These are phyloP conservation scores for Isatis tinctoria DNA, from an alignment of 345 rosid genomes.

Conservation along the genomic window DNA sequence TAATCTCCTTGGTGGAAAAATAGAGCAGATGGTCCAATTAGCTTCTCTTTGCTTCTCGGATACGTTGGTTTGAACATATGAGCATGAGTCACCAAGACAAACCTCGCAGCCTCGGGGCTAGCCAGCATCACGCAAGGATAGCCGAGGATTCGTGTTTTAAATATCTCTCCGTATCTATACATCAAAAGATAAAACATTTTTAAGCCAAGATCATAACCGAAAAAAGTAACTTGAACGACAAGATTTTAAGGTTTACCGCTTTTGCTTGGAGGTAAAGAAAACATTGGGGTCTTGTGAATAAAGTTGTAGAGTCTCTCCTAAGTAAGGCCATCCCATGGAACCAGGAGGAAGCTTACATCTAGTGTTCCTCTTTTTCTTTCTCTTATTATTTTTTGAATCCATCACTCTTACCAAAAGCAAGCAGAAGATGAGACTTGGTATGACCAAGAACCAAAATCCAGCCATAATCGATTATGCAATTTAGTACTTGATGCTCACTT, in stretches of 20 bases:
- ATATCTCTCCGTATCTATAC: slow-evolving; percentile 73
- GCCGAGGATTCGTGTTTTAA: slow-evolving; percentile 72
- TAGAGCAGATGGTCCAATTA: slow-evolving; percentile 74
- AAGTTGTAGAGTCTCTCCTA: slow-evolving; percentile 79
- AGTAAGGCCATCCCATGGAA: slow-evolving; percentile 81
- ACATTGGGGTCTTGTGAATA: slow-evolving; percentile 72
- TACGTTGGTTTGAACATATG: slow-evolving; percentile 85
- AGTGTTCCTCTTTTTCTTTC: slow-evolving; percentile 10
- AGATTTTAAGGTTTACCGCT: slow-evolving; percentile 41
- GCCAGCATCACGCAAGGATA: slow-evolving; percentile 87
- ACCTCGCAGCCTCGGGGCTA: slow-evolving; percentile 72
- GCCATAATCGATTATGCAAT: slow-evolving; percentile 5
- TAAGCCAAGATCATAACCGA: background rate
- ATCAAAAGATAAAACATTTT: background rate
- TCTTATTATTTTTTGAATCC: slow-evolving; percentile 25
- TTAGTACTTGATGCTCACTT: background rate
- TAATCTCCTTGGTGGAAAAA: slow-evolving; percentile 82
- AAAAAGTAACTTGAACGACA: slow-evolving; percentile 1
- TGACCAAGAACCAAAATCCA: slow-evolving; percentile 10
- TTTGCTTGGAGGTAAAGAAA: slow-evolving; percentile 60
- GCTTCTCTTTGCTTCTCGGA: slow-evolving; percentile 77
- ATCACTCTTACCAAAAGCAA: slow-evolving; percentile 20
- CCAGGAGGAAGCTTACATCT: slow-evolving; percentile 78
- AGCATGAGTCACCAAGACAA: slow-evolving; percentile 75
- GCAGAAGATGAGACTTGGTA: slow-evolving; percentile 18